Percentiles rank a stretch among this genome's conserved stretches.
Conservation (phyloP, 2,329 filamentous ascomycete genomes). For the Plectosphaerella cucumerina region DNA sequence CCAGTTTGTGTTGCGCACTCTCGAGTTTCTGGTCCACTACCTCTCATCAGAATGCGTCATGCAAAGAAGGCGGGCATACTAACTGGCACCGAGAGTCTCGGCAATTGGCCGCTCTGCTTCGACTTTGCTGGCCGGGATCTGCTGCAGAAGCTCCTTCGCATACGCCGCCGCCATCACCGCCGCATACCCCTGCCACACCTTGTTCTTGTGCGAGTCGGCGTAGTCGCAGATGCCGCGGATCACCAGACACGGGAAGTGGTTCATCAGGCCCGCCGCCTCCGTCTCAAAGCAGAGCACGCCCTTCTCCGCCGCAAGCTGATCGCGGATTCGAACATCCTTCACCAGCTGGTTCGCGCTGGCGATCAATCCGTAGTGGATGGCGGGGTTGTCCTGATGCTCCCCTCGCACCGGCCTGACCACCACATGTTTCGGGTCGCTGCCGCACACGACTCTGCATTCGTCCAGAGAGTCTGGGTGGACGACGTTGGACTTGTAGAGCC, state of each 20-base stretch:
- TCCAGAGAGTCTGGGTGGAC: neutral
- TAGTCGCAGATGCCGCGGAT: slow-evolving; percentile 38
- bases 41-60: neutral
- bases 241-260: slow-evolving; percentile 25
- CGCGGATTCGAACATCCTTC: slow-evolving; percentile 24
- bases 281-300: slow-evolving; percentile 22
- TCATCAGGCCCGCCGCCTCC: slow-evolving; percentile 24
- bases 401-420: neutral
- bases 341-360: slow-evolving; percentile 31
- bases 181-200: slow-evolving; percentile 30
- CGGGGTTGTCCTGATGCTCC: slow-evolving; percentile 8
- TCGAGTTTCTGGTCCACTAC: neutral
- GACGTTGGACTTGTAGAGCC: neutral
- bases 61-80: neutral
- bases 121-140: slow-evolving; percentile 11
- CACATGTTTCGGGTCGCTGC: neutral
- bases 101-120: slow-evolving; percentile 4
- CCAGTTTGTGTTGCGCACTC: neutral
- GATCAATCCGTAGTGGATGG: slow-evolving; percentile 18
- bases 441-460: neutral
- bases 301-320: slow-evolving; percentile 17
- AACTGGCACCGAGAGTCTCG: too few relatives aligned
- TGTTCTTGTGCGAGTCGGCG: slow-evolving; percentile 32
- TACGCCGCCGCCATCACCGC: slow-evolving; percentile 26
- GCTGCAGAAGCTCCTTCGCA: slow-evolving; percentile 9